Conservation (phyloP, 225 moss, liverwort and hornwort genomes). For the Polytrichum formosum region DNA sequence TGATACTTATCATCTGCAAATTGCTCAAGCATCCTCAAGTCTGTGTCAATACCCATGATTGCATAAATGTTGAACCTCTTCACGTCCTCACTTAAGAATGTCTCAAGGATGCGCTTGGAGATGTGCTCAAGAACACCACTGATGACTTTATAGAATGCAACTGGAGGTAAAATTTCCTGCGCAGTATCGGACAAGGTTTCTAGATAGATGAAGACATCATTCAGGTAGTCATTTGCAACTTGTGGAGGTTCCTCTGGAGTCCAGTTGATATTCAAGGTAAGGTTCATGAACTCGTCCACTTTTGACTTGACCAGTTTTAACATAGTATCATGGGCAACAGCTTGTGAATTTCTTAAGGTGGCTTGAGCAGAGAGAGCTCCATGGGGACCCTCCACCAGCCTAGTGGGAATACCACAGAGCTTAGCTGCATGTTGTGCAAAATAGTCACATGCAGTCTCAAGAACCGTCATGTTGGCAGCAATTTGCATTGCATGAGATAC, state of each 20-base stretch:
- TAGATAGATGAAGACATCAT: conserved; percentile 83
- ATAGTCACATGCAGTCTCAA: conserved; percentile 86
- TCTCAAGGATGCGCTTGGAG: conserved; percentile 72
- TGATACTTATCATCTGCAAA: conserved; percentile 88
- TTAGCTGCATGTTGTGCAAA: conserved; percentile 94
- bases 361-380: conserved; percentile 86
- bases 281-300: conserved; percentile 93
- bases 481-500: conserved; percentile 99
- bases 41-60: conserved; percentile 85
- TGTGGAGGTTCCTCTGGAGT: conserved; percentile 77
- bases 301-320: conserved; percentile 92
- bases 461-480: conserved; percentile 98
- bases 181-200: conserved; percentile 89
- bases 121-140: conserved; percentile 90
- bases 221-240: conserved; percentile 84
- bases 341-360: conserved; percentile 80
- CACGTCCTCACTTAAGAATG: conserved; percentile 77
- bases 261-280: conserved; percentile 87
- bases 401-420: conserved; percentile 92
- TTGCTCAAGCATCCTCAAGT: conserved; percentile 80
- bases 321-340: conserved; percentile 97
- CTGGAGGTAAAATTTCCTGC: conserved; percentile 76
- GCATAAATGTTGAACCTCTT: conserved; percentile 83
- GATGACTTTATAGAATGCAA: conserved; percentile 84
- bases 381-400: conserved; percentile 93